Evolutionary conservation across 208 protist genomes (phyloP), one percentile per base, ranked within the genome.

Genomic region (Angomonas ambiguus): DNA sequence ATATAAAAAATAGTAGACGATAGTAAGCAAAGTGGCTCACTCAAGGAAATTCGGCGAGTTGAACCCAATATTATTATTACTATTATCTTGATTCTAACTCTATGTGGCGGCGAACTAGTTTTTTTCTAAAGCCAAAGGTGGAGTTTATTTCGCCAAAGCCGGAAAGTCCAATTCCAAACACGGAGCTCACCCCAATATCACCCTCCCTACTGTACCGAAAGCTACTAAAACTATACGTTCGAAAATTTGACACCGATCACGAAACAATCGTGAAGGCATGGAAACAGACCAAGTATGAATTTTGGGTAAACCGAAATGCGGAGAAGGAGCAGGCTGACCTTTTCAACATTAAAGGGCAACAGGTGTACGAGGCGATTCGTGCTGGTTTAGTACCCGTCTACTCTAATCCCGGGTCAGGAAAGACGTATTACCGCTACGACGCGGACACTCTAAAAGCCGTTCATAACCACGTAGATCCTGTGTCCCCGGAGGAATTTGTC

Each of bases 221-320:
- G 41, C 74, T 95, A 18, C 76, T 95, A 13, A 95, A 95, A 66
- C 51, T 92, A 49, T 95, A 91, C 67, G 16, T 93, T 24, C 76
- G 83, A 45, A 95, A 95, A 62, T 95, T 95, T 67, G 86, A 95
- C 64, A 92, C 86, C n/a, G 84, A 95, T 62, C 69, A 76, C 42
- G 76, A 88, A 55, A 92, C 87, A 8, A 95, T 95, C 48, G 59
- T 95, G 22, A 82, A 77, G 8, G 86, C 85, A 35, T 95, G 89
- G 87, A 88, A 88, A 65, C 86, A 91, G 67, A 95, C 89, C 41
- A 92, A 91, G 73, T 92, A 87, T 74, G 82, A 95, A 76, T 95
- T 95, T 45, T 94, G 79, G 81, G 68, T 70, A 22, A 62, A 86
- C 67, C 74, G 85, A 16, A 71, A 83, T 51, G 79, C 72, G 28